phyloP scores from a whole-genome alignment of 2,329 filamentous ascomycete species.

The Fusarium secorum region DNA sequence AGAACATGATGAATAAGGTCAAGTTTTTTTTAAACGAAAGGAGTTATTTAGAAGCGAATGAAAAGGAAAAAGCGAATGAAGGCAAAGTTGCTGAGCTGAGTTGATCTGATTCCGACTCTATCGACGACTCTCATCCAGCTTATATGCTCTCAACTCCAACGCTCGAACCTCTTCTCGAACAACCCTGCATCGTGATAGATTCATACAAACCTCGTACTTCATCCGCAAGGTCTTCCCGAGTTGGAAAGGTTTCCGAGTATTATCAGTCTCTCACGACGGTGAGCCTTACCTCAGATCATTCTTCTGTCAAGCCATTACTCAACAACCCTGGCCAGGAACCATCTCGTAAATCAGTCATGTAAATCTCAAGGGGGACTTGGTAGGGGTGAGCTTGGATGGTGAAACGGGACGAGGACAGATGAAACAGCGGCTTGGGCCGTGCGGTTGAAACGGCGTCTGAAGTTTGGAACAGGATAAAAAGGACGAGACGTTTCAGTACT shows the following conservation, averaged over 20 bases:
- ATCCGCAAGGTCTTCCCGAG: conserved; percentile 30
- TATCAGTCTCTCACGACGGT: conserved; percentile 14
- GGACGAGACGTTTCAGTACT: background rate
- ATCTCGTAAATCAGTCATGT: background rate
- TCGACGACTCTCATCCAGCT: background rate
- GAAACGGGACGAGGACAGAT: conserved; percentile 22
- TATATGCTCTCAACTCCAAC: conserved; percentile 23
- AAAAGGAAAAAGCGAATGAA: conserved; percentile 13
- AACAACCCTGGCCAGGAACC: background rate
- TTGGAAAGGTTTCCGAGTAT: conserved; percentile 22
- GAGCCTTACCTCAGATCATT: conserved; percentile 11
- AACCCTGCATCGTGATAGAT: background rate
- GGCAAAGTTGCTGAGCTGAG: conserved; percentile 14
- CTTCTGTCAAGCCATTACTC: background rate
- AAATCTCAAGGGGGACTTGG: background rate
- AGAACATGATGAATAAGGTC: conserved; percentile 29
- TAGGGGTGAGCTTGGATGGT: conserved; percentile 4
- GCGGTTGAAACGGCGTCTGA: conserved; percentile 11
- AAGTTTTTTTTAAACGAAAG: conserved; percentile 9
- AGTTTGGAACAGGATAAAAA: background rate
- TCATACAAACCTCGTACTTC: background rate
- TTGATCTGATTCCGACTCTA: conserved; percentile 1
- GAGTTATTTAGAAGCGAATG: conserved; percentile 6
- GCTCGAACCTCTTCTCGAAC: conserved; percentile 6
- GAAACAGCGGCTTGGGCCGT: conserved; percentile 22